Conservation (phyloP, 352 stramenopile species). For the Phytophthora pini region DNA sequence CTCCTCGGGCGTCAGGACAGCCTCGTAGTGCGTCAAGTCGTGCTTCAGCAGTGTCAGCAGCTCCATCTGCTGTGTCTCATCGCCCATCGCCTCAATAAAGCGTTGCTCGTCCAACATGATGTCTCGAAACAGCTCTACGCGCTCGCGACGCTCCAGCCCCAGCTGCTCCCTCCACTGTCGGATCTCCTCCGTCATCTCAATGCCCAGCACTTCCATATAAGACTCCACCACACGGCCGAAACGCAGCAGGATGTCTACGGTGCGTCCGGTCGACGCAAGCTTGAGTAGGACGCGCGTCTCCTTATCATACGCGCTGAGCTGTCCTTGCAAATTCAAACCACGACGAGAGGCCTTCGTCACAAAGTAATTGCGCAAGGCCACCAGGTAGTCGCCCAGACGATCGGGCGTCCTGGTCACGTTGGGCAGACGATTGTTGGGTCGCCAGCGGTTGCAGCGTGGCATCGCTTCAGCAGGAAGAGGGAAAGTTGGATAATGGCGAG, state of each 20-base stretch:
- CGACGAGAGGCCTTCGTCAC: conserved; percentile 1
- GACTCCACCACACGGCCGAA: conserved; percentile 23
- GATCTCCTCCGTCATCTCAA: conserved; percentile 21
- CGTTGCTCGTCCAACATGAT: conserved; percentile 19
- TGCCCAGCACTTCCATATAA: conserved; percentile 23
- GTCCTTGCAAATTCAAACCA: conserved; percentile 13
- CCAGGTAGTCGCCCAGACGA: conserved; percentile 34
- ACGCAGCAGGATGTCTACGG: conserved; percentile 20
- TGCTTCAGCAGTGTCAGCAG: conserved; percentile 30
- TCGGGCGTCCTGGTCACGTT: conserved; percentile 16
- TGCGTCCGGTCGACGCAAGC: conserved; percentile 18
- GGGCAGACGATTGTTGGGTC: conserved; percentile 7
- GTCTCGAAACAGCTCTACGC: conserved; percentile 16
- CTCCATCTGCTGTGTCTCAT: conserved; percentile 36
- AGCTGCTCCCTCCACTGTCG: conserved; percentile 21
- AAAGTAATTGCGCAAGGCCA: conserved; percentile 25
- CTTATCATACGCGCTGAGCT: conserved; percentile 25
- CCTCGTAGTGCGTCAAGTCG: conserved; percentile 11
- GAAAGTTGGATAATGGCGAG: not conserved
- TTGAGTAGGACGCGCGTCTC: conserved; percentile 28
- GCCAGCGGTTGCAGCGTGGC: conserved; percentile 22
- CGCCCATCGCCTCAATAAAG: conserved; percentile 19
- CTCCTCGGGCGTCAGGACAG: conserved; percentile 23
- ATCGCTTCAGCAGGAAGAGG: not conserved
- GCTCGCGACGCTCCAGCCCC: conserved; percentile 20